Evolutionary conservation across 306 rosid species (phyloP), one percentile per base, ranked within the genome.

Genomic region (Quercus suber): DNA sequence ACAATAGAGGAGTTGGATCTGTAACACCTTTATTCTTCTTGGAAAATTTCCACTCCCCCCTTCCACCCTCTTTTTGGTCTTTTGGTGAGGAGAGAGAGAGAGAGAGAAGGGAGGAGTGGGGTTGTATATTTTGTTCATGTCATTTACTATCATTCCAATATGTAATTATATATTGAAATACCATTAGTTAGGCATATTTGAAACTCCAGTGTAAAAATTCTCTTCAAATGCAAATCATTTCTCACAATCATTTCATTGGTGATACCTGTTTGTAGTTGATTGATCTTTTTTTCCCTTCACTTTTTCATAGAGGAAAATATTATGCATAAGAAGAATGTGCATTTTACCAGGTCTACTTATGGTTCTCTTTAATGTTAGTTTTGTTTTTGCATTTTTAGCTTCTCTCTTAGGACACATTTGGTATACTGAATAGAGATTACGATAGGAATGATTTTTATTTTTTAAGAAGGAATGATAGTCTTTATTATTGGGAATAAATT

Each of bases 1-100:
- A 76, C 27, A 74, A 20, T 51, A 64, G 74, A 74, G 84, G 68
- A 58, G 72, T 76, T 33, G 73, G 74, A 61, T 61, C 80, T 23
- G 71, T 58, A 70, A 63, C 35, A 55, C 69, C 28, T 49, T 12
- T 11, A 12, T 49, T 13, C 53, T 49, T 49, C 15, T 45, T 9
- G 53, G 53, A 45, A 45, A 56, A 45, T 28, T 61, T 76, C 11
- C 43, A 7, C 43, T 10, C 43, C 11, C 3, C 11, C 0, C 43
- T 2, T 10, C 43, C 10, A 37, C 43, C 43, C 43, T 37, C 55
- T 65, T 53, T 64, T 64, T 21, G 5, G 1, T n/a, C 33, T 35
- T 7, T 18, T 3, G 17, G 52, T 37, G 43, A 37, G 10, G 43
- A 37, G 43, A 37, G 43, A 37, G 41, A 37, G 45, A 37, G 45